Conservation (phyloP, 2,329 filamentous ascomycete species). For the Hypomyces perniciosus region DNA sequence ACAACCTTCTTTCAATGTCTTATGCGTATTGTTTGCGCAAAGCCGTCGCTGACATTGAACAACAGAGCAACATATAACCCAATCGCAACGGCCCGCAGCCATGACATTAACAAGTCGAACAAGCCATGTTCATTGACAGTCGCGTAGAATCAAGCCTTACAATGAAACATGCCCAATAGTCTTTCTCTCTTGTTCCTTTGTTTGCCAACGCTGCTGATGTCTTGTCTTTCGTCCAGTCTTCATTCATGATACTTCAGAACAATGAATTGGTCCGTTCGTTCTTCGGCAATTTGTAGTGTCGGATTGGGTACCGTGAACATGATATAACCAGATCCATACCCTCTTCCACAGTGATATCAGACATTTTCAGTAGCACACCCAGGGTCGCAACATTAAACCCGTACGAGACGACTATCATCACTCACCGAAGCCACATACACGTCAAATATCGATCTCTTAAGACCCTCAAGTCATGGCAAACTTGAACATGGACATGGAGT, state of each 20-base stretch:
- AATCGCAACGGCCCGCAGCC: not conserved
- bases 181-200: not conserved
- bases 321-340: not conserved
- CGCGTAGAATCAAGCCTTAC: not conserved
- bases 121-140: not conserved
- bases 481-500: not conserved
- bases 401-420: not conserved
- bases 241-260: not conserved
- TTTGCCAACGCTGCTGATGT: not conserved
- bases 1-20: not conserved
- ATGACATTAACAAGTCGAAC: not conserved
- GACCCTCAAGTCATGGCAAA: not conserved
- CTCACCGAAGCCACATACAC: no score
- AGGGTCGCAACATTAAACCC: not conserved
- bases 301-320: not conserved
- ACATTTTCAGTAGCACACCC: no score
- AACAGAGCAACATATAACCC: not conserved
- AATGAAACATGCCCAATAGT: not conserved
- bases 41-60: not conserved
- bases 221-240: not conserved
- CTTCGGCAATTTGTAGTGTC: not conserved
- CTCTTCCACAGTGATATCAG: not conserved
- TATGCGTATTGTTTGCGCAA: not conserved
- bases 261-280: constrained; percentile 5
- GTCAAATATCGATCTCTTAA: not conserved